Evolutionary conservation across 73 alveolate genomes (phyloP).

Genomic region (Vitrella brassicaformis): DNA sequence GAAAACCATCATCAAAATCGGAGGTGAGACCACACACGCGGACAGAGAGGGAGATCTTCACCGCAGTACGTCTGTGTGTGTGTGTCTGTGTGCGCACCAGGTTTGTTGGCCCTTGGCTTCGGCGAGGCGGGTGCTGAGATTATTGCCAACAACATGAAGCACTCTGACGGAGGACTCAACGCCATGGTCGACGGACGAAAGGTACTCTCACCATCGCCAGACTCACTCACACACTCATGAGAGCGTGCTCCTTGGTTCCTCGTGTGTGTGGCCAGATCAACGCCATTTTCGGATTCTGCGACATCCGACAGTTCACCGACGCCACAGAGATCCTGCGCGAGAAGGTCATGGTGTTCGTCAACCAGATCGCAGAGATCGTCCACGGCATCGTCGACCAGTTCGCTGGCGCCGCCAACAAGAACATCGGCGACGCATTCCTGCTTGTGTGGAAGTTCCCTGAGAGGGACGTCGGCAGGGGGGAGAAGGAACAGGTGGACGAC

Average conservation of each 20-base stretch:
- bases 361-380: conserved; percentile 92
- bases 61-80: no score
- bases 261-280: conserved; percentile 17
- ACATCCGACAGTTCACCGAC: conserved; percentile 66
- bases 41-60: no score
- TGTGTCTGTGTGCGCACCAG: no score
- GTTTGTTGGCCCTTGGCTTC: not conserved
- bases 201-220: no score
- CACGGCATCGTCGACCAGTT: conserved; percentile 75
- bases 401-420: conserved; percentile 97
- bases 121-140: conserved; percentile 60
- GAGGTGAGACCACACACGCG: no score
- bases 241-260: not conserved
- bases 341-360: conserved; percentile 77
- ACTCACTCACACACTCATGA: no score
- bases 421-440: conserved; percentile 97
- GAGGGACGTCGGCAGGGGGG: not conserved
- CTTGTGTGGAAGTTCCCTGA: conserved; percentile 53
- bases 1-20: conserved; percentile 1
- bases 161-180: conserved; percentile 20
- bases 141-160: conserved; percentile 51
- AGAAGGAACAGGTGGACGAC: not conserved
- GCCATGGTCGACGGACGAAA: not conserved
- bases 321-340: conserved; percentile 78
- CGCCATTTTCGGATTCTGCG: conserved; percentile 76